Conservation (phyloP, 768 basidiomycete species). For the Boletus patriciae region DNA sequence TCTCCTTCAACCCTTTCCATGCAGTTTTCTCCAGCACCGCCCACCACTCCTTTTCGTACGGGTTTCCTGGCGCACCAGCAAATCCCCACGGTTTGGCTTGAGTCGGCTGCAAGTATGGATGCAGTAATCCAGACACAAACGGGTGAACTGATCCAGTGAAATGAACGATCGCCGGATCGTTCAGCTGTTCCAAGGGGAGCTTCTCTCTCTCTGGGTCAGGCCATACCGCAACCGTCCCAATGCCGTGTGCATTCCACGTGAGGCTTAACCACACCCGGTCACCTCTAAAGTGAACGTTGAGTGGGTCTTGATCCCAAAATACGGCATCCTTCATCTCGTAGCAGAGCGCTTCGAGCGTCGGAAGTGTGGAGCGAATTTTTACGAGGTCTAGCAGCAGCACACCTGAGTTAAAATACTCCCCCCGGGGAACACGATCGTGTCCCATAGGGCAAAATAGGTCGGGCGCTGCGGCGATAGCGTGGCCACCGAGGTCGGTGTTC, state of each 20-base stretch:
- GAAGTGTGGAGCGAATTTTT: background rate
- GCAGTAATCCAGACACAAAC: background rate
- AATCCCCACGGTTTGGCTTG: conserved; percentile 56
- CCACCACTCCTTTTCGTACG: conserved; percentile 50
- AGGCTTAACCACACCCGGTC: background rate
- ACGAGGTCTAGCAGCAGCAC: background rate
- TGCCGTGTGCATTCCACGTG: background rate
- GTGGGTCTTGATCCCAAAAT: background rate
- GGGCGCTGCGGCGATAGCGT: background rate
- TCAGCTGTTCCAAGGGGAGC: background rate
- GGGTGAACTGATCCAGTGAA: background rate
- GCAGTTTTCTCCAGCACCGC: conserved; percentile 37
- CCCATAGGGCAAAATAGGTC: background rate
- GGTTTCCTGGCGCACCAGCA: conserved; percentile 49
- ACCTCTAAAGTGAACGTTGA: background rate
- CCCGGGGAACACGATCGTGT: background rate
- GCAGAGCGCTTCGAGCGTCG: background rate
- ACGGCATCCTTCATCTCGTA: background rate
- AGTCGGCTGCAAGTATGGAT: background rate
- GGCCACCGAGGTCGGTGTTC: background rate
- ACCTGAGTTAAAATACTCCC: background rate
- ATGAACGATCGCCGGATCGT: background rate
- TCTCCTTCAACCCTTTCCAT: conserved; percentile 38
- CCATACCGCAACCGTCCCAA: background rate
- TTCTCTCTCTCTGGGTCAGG: background rate